Conservation (phyloP, 2,329 filamentous ascomycete genomes). For the Hansfordia pulvinata region DNA sequence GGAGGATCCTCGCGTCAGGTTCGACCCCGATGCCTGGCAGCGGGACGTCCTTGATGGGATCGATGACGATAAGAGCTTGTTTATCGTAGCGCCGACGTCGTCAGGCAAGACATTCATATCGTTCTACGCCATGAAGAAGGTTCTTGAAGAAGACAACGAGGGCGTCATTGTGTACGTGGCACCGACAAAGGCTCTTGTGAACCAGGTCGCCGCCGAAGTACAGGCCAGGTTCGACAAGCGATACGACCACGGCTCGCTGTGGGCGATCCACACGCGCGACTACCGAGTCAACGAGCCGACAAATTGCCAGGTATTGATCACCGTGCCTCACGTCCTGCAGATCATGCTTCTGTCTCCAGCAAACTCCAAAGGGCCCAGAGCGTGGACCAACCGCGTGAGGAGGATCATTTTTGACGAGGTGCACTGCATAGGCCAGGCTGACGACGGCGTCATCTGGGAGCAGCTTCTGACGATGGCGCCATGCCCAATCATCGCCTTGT, state of each 20-base stretch:
- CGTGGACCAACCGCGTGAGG: conserved; percentile 55
- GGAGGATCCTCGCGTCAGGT: conserved; percentile 53
- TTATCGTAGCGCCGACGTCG: conserved; percentile 66
- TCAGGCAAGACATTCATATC: conserved; percentile 76
- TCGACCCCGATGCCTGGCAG: conserved; percentile 68
- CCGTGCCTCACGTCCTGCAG: conserved; percentile 65
- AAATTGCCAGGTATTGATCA: conserved; percentile 63
- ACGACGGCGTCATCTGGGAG: conserved; percentile 69
- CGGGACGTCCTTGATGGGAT: conserved; percentile 59
- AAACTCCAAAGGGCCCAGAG: conserved; percentile 38
- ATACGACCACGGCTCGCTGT: conserved; percentile 52
- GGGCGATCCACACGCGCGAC: conserved; percentile 68
- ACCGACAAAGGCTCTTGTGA: conserved; percentile 70
- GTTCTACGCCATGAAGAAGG: conserved; percentile 72
- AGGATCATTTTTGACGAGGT: conserved; percentile 76
- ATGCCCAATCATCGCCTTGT: conserved; percentile 67
- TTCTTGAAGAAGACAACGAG: conserved; percentile 54
- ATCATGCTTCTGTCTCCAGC: conserved; percentile 58
- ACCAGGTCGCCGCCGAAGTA: conserved; percentile 71
- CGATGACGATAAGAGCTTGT: conserved; percentile 54
- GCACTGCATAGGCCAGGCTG: conserved; percentile 64
- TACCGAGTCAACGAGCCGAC: conserved; percentile 61
- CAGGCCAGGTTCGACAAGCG: conserved; percentile 61
- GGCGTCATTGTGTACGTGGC: conserved; percentile 66
- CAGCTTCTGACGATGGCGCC: conserved; percentile 61